phyloP scores from a whole-genome alignment of 192 early-diverging fungal species.

The Lobulomyces angularis region DNA sequence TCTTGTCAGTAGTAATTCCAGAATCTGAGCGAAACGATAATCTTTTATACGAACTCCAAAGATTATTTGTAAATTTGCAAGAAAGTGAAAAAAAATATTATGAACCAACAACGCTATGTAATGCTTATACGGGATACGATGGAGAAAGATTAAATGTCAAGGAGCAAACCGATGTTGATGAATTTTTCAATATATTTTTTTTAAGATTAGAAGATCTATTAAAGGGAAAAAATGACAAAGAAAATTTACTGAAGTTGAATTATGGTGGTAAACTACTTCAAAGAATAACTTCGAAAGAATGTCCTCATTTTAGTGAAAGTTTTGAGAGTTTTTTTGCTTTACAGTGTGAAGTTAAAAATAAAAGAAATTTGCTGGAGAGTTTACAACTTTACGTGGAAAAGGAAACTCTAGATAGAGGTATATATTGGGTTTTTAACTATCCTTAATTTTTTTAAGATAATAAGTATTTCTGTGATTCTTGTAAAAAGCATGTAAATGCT shows the following conservation, averaged over 20 bases:
- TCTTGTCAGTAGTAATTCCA: constrained; percentile 24
- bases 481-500: constrained; percentile 41
- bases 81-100: constrained; percentile 31
- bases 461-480: constrained; percentile 38
- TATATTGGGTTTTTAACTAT: background rate
- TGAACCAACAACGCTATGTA: constrained; percentile 31
- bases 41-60: constrained; percentile 36
- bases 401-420: constrained; percentile 43
- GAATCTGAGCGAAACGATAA: constrained; percentile 25
- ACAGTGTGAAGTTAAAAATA: constrained; percentile 46
- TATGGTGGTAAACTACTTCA: constrained; percentile 47
- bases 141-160: constrained; percentile 38
- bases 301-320: constrained; percentile 35
- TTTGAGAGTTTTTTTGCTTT: constrained; percentile 39
- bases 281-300: constrained; percentile 41
- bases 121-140: constrained; percentile 37
- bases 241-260: constrained; percentile 32
- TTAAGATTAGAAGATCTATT: constrained; percentile 39
- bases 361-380: constrained; percentile 37
- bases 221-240: constrained; percentile 28
- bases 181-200: constrained; percentile 46
- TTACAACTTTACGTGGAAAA: constrained; percentile 43
- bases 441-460: constrained; percentile 14
- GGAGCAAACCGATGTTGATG: constrained; percentile 49
- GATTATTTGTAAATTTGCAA: constrained; percentile 33